These are phyloP conservation scores for Euclidium syriacum DNA, from an alignment of 345 rosid species.

Conservation along the genomic window DNA sequence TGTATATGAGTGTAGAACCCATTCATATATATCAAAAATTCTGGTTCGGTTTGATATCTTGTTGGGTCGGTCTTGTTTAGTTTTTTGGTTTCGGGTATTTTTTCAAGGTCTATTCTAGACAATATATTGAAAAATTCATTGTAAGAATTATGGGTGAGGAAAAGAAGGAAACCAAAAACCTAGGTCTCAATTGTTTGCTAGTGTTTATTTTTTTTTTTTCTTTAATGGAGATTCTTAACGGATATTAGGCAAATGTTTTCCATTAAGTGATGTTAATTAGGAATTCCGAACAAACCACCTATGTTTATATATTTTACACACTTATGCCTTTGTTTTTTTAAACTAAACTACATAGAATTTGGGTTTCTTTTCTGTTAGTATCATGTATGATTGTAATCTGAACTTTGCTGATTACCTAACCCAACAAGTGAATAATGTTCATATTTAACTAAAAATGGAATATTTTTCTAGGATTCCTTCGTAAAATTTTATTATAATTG, in stretches of 20 bases:
- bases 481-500: background rate
- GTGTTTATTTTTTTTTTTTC: background rate
- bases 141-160: background rate
- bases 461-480: background rate
- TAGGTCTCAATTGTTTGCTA: background rate
- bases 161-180: background rate
- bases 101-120: no score
- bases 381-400: conserved; percentile 5
- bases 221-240: conserved; percentile 17
- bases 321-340: background rate
- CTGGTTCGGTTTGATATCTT: no score
- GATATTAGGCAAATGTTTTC: conserved; percentile 9
- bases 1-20: no score
- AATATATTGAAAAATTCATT: background rate
- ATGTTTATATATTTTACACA: background rate
- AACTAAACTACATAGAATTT: conserved; percentile 10
- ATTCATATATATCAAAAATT: no score
- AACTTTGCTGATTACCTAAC: conserved; percentile 11
- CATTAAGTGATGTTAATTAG: background rate
- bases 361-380: conserved; percentile 8
- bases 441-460: conserved; percentile 5
- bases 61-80: no score
- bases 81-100: no score
- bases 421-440: conserved; percentile 8
- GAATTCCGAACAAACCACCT: conserved; percentile 4